phyloP scores from a whole-genome alignment of 257 asterid genomes.

The Solanum sparsipilum region DNA sequence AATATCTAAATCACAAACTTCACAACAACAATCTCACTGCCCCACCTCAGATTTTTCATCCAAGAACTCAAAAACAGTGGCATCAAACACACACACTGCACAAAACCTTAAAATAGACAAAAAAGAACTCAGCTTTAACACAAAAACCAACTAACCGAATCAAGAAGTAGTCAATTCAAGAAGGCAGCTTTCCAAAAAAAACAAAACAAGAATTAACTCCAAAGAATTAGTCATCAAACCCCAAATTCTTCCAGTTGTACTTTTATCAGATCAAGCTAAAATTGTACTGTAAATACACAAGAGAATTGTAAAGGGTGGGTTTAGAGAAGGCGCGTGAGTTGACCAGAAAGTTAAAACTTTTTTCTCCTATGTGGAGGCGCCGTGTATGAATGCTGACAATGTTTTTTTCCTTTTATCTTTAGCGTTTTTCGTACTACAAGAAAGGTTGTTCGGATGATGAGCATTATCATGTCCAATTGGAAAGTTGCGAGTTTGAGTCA shows the following conservation, averaged over 20 bases:
- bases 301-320: neutral
- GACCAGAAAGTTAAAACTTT: conserved; percentile 17
- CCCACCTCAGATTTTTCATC: conserved; percentile 4
- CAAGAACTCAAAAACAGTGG: neutral
- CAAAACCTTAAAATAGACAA: neutral
- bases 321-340: conserved; percentile 50
- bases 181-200: neutral
- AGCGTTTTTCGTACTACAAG: too few species aligned
- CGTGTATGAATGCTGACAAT: conserved; percentile 16
- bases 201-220: neutral
- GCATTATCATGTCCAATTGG: too few species aligned
- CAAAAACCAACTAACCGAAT: conserved; percentile 3
- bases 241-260: neutral
- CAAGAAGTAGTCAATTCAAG: neutral
- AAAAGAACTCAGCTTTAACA: neutral
- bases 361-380: neutral
- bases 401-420: neutral
- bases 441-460: too few species aligned
- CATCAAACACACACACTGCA: neutral
- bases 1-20: conserved; percentile 7
- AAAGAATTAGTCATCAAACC: neutral
- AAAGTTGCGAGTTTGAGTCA: too few species aligned
- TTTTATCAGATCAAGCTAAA: conserved; percentile 17
- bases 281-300: neutral
- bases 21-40: conserved; percentile 3